Conservation (phyloP, 1,139 yeast genomes). For the Geotrichum cucujoidarum region DNA sequence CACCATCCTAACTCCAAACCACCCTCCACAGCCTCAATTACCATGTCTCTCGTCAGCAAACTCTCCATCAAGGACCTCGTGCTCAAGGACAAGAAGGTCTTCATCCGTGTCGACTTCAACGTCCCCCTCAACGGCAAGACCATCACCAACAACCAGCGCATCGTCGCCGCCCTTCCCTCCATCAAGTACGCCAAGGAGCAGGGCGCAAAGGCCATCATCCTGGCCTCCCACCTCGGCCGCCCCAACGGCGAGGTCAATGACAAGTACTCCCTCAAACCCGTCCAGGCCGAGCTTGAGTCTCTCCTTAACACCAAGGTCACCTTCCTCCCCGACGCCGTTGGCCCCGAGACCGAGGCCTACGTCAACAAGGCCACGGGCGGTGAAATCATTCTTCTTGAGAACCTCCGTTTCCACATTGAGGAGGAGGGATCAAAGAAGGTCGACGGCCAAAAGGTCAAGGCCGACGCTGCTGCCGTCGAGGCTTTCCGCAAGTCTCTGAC, state of each 20-base stretch:
- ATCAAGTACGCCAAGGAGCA: conserved; percentile 87
- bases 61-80: conserved; percentile 85
- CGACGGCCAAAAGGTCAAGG: conserved; percentile 87
- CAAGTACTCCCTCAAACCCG: conserved; percentile 88
- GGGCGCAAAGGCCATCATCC: conserved; percentile 75
- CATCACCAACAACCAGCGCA: conserved; percentile 97
- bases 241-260: conserved; percentile 85
- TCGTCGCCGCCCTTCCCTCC: conserved; percentile 96
- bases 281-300: conserved; percentile 75
- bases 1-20: background rate
- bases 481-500: conserved; percentile 84
- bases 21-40: conserved; percentile 1
- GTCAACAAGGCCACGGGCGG: conserved; percentile 69
- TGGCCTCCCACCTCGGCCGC: conserved; percentile 96
- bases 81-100: conserved; percentile 83
- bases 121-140: conserved; percentile 94
- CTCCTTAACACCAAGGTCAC: conserved; percentile 65
- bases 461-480: conserved; percentile 73
- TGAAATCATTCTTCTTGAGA: conserved; percentile 76
- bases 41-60: conserved; percentile 87
- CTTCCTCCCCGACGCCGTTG: conserved; percentile 85
- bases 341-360: conserved; percentile 73
- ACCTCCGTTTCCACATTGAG: conserved; percentile 92
- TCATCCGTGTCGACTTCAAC: conserved; percentile 93
- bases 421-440: conserved; percentile 93